A percentile compares a stretch with the other conserved stretches of the same genome.
Conservation (phyloP, 2,329 filamentous ascomycete genomes). For the Aspergillus novofumigatus region DNA sequence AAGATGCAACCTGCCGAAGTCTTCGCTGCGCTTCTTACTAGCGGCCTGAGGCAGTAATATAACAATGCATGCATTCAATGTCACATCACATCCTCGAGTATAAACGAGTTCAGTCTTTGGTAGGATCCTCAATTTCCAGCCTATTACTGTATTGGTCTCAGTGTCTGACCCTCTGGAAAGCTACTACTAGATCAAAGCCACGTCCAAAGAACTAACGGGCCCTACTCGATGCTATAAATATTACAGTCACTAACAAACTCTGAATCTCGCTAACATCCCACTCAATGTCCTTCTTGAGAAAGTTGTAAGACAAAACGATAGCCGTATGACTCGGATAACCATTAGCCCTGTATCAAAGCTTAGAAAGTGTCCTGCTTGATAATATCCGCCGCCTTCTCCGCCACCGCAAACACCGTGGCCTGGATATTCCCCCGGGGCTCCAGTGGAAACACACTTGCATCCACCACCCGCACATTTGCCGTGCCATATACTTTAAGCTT, state of each 20-base stretch:
- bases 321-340: neutral
- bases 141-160: neutral
- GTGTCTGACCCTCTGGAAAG: neutral
- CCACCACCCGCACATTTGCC: slow-evolving; percentile 28
- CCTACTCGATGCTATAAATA: neutral
- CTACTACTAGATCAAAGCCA: neutral
- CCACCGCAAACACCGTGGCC: slow-evolving; percentile 33
- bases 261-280: neutral
- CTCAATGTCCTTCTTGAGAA: neutral
- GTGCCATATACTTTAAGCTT: slow-evolving; percentile 28
- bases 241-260: neutral
- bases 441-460: slow-evolving; percentile 34
- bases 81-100: neutral
- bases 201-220: neutral
- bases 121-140: neutral
- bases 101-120: neutral
- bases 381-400: slow-evolving; percentile 31
- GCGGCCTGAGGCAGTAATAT: neutral
- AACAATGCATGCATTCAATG: neutral
- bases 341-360: neutral
- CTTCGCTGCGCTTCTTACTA: neutral
- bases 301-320: neutral
- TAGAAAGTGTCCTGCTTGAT: slow-evolving; percentile 13
- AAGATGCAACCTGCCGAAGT: neutral
- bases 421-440: slow-evolving; percentile 36